Percentiles rank a stretch among this genome's conserved stretches.
phyloP scores from a whole-genome alignment of 768 basidiomycete genomes.

The Pulveroboletus sp. region DNA sequence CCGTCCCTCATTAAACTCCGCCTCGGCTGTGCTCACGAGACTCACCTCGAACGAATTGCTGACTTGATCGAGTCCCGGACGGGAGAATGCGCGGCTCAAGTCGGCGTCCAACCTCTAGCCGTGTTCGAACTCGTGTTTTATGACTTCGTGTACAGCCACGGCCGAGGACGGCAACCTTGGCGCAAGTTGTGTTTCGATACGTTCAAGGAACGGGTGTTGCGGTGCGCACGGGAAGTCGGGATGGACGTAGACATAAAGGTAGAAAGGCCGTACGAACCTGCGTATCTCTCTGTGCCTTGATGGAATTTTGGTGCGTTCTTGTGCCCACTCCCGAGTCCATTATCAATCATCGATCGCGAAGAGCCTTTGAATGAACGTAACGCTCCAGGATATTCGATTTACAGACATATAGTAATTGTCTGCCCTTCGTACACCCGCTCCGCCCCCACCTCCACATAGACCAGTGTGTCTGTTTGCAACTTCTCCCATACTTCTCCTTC shows the following conservation, averaged over 20 bases:
- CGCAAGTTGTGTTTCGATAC: slow-evolving; percentile 18
- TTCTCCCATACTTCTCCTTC: slow-evolving; percentile 2
- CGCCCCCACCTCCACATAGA: not conserved
- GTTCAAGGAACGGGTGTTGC: slow-evolving; percentile 19
- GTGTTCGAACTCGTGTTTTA: slow-evolving; percentile 23
- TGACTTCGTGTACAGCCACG: slow-evolving; percentile 17
- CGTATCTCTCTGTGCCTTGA: slow-evolving; percentile 17
- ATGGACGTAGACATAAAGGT: slow-evolving; percentile 24
- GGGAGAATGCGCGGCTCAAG: slow-evolving; percentile 7
- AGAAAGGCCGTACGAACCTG: slow-evolving; percentile 26
- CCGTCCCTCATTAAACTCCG: slow-evolving; percentile 19
- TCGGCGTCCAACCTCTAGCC: slow-evolving; percentile 10
- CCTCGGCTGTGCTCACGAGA: slow-evolving; percentile 22
- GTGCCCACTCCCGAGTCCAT: too few species aligned
- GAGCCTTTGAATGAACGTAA: too few species aligned
- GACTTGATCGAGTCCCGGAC: slow-evolving; percentile 19
- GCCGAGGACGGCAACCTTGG: slow-evolving; percentile 7
- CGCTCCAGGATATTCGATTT: not conserved
- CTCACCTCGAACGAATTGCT: slow-evolving; percentile 11
- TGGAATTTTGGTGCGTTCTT: not conserved
- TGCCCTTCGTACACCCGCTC: not conserved
- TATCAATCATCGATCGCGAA: too few species aligned
- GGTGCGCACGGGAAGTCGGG: slow-evolving; percentile 20
- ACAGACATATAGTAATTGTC: slow-evolving; percentile 3
- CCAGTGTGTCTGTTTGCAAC: not conserved